A percentile compares a stretch with the other conserved stretches of the same genome.
Conservation (phyloP, 2,329 filamentous ascomycete species). For the Sphaerulina musiva region DNA sequence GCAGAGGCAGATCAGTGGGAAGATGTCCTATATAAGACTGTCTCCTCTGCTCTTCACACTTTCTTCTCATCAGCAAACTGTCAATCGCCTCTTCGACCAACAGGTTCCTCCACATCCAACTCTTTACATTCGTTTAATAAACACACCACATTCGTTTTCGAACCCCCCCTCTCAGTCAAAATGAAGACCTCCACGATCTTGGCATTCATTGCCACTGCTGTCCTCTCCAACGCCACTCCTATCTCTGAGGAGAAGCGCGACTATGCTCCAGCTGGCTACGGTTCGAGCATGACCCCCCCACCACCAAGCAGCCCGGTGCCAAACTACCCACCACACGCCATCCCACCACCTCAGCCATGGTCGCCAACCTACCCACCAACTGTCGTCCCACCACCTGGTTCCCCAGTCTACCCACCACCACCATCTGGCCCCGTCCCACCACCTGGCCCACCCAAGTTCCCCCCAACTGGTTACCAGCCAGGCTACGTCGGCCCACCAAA, state of each 20-base stretch:
- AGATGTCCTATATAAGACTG: constrained; percentile 11
- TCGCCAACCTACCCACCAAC: neutral
- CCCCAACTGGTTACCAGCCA: too few species aligned
- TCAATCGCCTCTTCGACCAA: constrained; percentile 9
- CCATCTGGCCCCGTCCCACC: neutral
- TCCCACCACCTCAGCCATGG: neutral
- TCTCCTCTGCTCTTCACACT: neutral
- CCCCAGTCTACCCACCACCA: neutral
- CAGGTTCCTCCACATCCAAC: constrained; percentile 15
- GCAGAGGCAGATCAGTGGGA: constrained; percentile 1
- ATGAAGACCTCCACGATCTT: constrained; percentile 14
- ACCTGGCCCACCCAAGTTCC: neutral
- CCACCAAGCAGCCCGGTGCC: too few species aligned
- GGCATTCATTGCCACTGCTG: constrained; percentile 13
- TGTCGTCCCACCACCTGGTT: neutral
- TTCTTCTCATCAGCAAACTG: constrained; percentile 14
- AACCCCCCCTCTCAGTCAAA: neutral
- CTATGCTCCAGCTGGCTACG: neutral
- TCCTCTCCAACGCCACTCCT: constrained; percentile 12
- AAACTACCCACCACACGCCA: too few species aligned
- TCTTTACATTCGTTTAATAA: constrained; percentile 15
- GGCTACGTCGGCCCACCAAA: too few species aligned
- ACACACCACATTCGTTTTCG: constrained; percentile 7
- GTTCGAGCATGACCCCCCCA: too few species aligned
- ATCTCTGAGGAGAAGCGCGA: constrained; percentile 4